Evolutionary conservation across 768 basidiomycete species (phyloP), one percentile per base, ranked within the genome.

Genomic region (Porphyrellus cyaneotinctus): DNA sequence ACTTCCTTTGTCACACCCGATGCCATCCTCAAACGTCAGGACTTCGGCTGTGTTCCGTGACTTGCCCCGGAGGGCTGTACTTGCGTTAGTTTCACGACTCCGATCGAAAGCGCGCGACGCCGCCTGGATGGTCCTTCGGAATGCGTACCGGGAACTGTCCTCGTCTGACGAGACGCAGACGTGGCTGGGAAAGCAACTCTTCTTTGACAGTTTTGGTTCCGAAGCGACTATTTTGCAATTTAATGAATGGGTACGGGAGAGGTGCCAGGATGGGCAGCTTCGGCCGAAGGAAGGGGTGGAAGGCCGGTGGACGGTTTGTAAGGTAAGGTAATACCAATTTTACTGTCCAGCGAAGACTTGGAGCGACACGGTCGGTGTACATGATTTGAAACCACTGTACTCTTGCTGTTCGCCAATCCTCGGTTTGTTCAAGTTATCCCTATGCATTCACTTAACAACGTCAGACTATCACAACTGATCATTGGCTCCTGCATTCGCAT

Each of bases 251-350:
- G 61, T 87, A 22, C 69, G 71, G 50, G 65, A 68, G 23, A 73
- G 74, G 52, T 64, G 65, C 35, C 51, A 44, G 14, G 62, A 70
- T 17, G 82, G 80, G 5, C 77, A 83, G 28, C 72, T 84, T 22
- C 72, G 75, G 52, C 69, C 65, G 53, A 88, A 82, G 67, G 84
- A 85, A 49, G 84, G 79, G 6, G 59, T 67, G 6, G 75, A 77
- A 47, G 81, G 78, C 0, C 74, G 74, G 60, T 89, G 87, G 86
- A 75, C 80, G 15, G 67, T 88, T 30, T 80, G 77, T 58, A 85
- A 78, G 68, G 64, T 72, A 42, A 70, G 74, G 55, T 78, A 64
- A 49, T 24, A 43, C 36, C 24, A 6, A 11, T 22, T 30, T 24
- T 36, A n/a, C n/a, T n/a, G n/a, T n/a, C n/a, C n/a, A n/a, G n/a